Conservation (phyloP, 1,284 basidiomycete genomes). For the Cronartium ribicola region DNA sequence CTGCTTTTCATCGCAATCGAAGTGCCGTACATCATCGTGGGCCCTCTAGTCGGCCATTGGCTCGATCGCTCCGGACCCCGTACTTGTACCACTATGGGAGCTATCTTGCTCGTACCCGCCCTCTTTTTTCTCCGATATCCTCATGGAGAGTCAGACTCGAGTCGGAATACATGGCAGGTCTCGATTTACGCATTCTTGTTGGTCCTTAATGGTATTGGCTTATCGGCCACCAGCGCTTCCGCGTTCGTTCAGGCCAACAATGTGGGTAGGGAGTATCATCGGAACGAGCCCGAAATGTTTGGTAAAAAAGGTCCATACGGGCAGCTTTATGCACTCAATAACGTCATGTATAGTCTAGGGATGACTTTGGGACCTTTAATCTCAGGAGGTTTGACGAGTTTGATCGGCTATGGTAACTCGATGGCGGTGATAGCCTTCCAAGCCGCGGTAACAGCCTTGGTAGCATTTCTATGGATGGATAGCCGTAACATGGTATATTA, state of each 20-base stretch:
- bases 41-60: slow-evolving; percentile 24
- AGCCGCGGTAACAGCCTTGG: background rate
- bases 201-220: slow-evolving; percentile 25
- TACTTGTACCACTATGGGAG: slow-evolving; percentile 4
- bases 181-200: slow-evolving; percentile 7
- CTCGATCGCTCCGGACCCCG: slow-evolving; percentile 20
- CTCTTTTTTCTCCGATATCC: slow-evolving; percentile 21
- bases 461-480: background rate
- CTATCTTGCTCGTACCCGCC: slow-evolving; percentile 16
- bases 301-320: slow-evolving; percentile 38
- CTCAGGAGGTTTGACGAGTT: slow-evolving; percentile 4
- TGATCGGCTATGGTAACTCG: slow-evolving; percentile 21
- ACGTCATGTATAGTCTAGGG: slow-evolving; percentile 32
- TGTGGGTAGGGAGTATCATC: slow-evolving; percentile 7
- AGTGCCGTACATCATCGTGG: slow-evolving; percentile 29
- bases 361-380: slow-evolving; percentile 37
- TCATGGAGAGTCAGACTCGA: background rate
- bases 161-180: background rate
- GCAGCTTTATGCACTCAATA: slow-evolving; percentile 39
- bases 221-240: slow-evolving; percentile 24
- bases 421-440: slow-evolving; percentile 34
- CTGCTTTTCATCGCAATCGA: slow-evolving; percentile 32
- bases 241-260: slow-evolving; percentile 30
- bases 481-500: too few relatives aligned
- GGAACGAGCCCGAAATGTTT: slow-evolving; percentile 15